phyloP scores from a whole-genome alignment of 805 yeast species.

The Ogataea minuta region DNA sequence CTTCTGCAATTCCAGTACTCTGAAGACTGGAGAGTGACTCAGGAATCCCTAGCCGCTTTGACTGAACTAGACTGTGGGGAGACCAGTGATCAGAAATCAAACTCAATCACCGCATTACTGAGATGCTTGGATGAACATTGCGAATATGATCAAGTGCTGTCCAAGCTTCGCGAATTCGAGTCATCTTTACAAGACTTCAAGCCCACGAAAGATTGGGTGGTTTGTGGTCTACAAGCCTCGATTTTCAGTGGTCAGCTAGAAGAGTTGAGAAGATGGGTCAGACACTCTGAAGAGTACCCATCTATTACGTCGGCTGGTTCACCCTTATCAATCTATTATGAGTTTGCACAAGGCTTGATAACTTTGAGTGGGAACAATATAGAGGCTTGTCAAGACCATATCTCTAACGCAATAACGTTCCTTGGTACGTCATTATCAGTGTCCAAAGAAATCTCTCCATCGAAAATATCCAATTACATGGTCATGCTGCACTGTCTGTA shows the following conservation, averaged over 20 bases:
- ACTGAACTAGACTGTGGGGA: constrained; percentile 38
- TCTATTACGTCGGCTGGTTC: constrained; percentile 45
- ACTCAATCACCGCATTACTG: constrained; percentile 55
- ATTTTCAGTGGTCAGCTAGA: constrained; percentile 57
- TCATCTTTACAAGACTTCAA: constrained; percentile 19
- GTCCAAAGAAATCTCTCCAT: constrained; percentile 48
- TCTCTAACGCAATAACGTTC: constrained; percentile 50
- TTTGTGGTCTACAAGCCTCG: constrained; percentile 73
- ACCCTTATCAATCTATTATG: constrained; percentile 53
- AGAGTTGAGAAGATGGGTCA: constrained; percentile 57
- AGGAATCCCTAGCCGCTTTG: constrained; percentile 74
- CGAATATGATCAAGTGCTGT: constrained; percentile 62
- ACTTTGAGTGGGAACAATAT: constrained; percentile 39
- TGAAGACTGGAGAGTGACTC: constrained; percentile 83
- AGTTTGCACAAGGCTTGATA: constrained; percentile 62
- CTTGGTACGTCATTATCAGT: constrained; percentile 61
- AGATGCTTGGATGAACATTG: constrained; percentile 76
- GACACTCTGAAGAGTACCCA: constrained; percentile 41
- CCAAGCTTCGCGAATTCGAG: constrained; percentile 43
- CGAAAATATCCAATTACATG: constrained; percentile 46
- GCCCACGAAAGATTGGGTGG: constrained; percentile 55
- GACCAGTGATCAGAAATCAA: constrained; percentile 24
- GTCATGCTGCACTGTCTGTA: constrained; percentile 59
- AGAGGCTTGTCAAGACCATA: constrained; percentile 36
- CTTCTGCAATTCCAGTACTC: constrained; percentile 78